These are phyloP conservation scores for Cyclostephanos tholiformis DNA, from an alignment of 108 stramenopile genomes.

Conservation along the genomic window DNA sequence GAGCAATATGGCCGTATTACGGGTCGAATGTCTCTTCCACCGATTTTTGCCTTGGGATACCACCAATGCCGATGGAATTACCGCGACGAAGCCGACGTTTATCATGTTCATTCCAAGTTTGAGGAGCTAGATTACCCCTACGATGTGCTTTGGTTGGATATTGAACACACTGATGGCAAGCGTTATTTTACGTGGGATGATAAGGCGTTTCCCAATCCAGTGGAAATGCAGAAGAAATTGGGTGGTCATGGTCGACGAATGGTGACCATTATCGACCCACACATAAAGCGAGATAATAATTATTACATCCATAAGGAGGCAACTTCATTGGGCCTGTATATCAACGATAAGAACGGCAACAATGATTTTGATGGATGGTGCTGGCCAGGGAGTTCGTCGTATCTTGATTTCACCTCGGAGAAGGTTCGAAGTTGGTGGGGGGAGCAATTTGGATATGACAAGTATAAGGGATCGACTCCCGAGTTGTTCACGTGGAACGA, in stretches of 20 bases:
- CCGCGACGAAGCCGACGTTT: conserved; percentile 96
- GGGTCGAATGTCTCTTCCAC: conserved; percentile 86
- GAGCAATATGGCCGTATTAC: conserved; percentile 91
- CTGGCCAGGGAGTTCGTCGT: conserved; percentile 99
- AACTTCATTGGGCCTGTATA: conserved; percentile 88
- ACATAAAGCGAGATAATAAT: conserved; percentile 94
- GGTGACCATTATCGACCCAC: conserved; percentile 99
- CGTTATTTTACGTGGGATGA: conserved; percentile 99
- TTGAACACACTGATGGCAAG: conserved; percentile 99
- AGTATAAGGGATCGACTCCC: conserved; percentile 92
- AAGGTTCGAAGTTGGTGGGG: conserved; percentile 97
- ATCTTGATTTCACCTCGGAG: conserved; percentile 96
- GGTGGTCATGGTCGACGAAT: conserved; percentile 90
- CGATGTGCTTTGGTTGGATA: conserved; percentile 99
- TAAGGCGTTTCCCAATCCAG: conserved; percentile 91
- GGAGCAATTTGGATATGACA: conserved; percentile 90
- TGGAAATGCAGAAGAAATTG: conserved; percentile 91
- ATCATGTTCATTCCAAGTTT: conserved; percentile 89
- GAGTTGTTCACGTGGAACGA: conserved; percentile 98
- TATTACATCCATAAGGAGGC: conserved; percentile 98
- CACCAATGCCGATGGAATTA: conserved; percentile 99
- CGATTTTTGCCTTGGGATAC: conserved; percentile 97
- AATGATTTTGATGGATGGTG: conserved; percentile 99
- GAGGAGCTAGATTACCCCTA: conserved; percentile 98
- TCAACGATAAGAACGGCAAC: conserved; percentile 89